Evolutionary conservation across 768 basidiomycete species (phyloP), one percentile per base, ranked within the genome.

Genomic region (Exsudoporus frostii): DNA sequence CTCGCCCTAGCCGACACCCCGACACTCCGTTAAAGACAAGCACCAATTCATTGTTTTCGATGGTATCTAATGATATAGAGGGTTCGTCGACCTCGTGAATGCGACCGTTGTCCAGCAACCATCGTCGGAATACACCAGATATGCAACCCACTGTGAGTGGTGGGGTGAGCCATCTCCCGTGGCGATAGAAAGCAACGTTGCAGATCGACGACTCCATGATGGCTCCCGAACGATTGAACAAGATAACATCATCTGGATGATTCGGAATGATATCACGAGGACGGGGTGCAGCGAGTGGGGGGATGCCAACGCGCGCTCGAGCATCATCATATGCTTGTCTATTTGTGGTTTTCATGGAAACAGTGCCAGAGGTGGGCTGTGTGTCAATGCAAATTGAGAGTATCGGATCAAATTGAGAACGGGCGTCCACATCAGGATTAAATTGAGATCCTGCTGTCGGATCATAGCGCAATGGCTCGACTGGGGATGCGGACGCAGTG

Each of bases 11-110:
- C 32, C 78, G 76, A 67, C 87, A 88, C 27, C 88, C 89, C 57
- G 77, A 77, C 5, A 88, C 82, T 8, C 83, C 84, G 62, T 92
- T 92, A 64, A 84, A 87, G 33, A 88, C 69, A 34, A 92, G 73
- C 2, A 88, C 80, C 72, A 73, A 79, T 57, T 90, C 87, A n/a
- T 82, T 81, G 14, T 75, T 64, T 42, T 66, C 57, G 24, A 88
- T 67, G 42, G 63, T 68, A 22, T 74, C 71, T 55, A 69, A 73
- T 13, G 65, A 76, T 48, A 89, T 55, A 19, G 70, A 63, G 19
- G 71, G 68, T 11, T 74, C 69, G 19, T 64, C 66, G 29, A 78
- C 82, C 64, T 87, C 86, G 8, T 69, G 61, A 34, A 90, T 76
- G 6, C 75, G 74, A 20, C 74, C 76, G 38, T 82, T 76, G 53